These are phyloP conservation scores for Diaporthe capsici DNA, from an alignment of 2,329 filamentous ascomycete species.

Conservation along the genomic window DNA sequence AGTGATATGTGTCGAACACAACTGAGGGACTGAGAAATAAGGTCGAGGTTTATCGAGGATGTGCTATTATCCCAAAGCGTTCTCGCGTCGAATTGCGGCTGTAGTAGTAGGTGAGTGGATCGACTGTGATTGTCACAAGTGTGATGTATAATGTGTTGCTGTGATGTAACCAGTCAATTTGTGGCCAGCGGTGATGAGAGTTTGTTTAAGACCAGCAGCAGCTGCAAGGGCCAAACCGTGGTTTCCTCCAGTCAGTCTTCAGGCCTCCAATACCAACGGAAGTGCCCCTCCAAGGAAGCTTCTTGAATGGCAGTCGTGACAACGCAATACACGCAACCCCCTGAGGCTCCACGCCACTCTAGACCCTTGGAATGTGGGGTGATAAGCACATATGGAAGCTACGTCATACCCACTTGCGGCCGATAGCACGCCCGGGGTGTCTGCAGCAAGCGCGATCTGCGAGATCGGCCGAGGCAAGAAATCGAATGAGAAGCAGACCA, in stretches of 20 bases:
- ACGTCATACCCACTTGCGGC: background rate
- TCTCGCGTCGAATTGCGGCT: background rate
- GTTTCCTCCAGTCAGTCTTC: background rate
- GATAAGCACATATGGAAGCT: background rate
- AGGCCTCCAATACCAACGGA: background rate
- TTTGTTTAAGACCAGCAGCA: background rate
- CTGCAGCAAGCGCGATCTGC: background rate
- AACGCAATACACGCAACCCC: background rate
- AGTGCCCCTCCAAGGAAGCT: conserved; percentile 6
- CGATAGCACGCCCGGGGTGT: conserved; percentile 22
- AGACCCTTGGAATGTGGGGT: conserved; percentile 1
- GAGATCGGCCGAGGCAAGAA: conserved; percentile 25
- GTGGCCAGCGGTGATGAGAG: background rate
- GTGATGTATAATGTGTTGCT: background rate
- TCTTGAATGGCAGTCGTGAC: background rate
- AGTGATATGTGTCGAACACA: background rate
- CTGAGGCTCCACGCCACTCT: background rate
- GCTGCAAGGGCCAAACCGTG: background rate
- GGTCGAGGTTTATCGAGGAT: background rate
- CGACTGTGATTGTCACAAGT: background rate
- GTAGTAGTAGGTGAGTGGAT: background rate
- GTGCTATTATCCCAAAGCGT: background rate
- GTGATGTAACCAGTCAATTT: background rate
- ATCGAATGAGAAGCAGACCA: background rate
- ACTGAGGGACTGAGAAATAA: background rate